These are phyloP conservation scores for Ogataea parapolymorpha DNA, from an alignment of 805 yeast genomes.

Conservation along the genomic window DNA sequence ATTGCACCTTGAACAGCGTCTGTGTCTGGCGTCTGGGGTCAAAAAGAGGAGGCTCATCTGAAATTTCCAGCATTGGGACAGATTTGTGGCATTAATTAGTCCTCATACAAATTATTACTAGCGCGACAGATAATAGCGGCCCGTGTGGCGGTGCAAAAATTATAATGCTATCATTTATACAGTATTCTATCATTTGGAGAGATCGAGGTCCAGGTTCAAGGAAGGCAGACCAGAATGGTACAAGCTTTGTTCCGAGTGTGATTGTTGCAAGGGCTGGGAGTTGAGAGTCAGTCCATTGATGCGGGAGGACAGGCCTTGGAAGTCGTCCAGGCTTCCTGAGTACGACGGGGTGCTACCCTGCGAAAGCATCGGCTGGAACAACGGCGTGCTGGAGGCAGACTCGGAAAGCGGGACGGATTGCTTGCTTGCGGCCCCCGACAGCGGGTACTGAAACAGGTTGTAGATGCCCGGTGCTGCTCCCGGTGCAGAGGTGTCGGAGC, in stretches of 20 bases:
- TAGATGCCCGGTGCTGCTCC: conserved; percentile 3
- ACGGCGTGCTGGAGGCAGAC: conserved; percentile 16
- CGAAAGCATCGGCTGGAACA: conserved; percentile 19
- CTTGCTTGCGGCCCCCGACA: conserved; percentile 13
- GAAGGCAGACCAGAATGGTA: conserved; percentile 1
- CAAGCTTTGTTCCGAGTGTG: neutral
- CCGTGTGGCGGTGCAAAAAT: conserved; percentile 8
- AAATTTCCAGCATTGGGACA: conserved; percentile 4
- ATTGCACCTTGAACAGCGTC: conserved; percentile 56
- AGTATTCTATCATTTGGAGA: conserved; percentile 1
- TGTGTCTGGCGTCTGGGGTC: conserved; percentile 44
- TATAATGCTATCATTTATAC: neutral
- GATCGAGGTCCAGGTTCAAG: conserved; percentile 5
- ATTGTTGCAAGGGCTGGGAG: conserved; percentile 6
- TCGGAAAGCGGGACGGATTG: conserved; percentile 14
- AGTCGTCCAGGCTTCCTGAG: conserved; percentile 12
- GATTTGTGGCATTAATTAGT: neutral
- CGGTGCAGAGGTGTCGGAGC: conserved; percentile 4
- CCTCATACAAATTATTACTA: neutral
- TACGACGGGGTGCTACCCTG: conserved; percentile 15
- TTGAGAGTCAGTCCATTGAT: conserved; percentile 22
- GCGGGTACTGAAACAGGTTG: conserved; percentile 2
- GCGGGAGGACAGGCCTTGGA: conserved; percentile 18
- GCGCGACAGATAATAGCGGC: conserved; percentile 5
- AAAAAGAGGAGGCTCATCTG: conserved; percentile 37